These are phyloP conservation scores for Dovyalis caffra DNA, from an alignment of 345 rosid genomes.

Conservation along the genomic window DNA sequence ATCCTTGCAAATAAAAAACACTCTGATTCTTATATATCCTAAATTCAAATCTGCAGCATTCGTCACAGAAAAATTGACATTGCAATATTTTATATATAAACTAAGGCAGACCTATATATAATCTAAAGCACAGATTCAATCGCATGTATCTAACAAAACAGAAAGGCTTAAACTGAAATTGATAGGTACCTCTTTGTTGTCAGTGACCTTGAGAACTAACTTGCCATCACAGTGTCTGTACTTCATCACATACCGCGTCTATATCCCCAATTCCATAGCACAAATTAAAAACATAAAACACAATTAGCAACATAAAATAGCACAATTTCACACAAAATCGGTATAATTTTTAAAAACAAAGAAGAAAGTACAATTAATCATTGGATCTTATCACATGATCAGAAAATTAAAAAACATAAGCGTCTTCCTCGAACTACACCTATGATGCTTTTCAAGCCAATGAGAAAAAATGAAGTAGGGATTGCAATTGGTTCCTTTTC, in stretches of 20 bases:
- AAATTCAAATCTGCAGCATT: neutral
- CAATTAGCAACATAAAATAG: neutral
- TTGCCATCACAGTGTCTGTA: conserved; percentile 92
- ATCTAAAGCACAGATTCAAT: neutral
- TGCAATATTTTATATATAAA: neutral
- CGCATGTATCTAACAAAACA: neutral
- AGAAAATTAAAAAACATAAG: neutral
- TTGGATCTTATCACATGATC: neutral
- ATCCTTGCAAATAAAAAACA: neutral
- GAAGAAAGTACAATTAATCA: neutral
- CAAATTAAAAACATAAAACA: neutral
- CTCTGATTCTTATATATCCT: neutral
- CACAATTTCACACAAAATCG: too few species aligned
- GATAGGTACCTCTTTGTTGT: conserved; percentile 74
- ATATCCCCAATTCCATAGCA: conserved; percentile 11
- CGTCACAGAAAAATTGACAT: neutral
- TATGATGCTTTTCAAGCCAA: neutral
- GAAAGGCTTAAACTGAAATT: neutral
- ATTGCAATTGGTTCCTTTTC: neutral
- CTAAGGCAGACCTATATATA: neutral
- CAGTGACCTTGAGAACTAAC: conserved; percentile 97
- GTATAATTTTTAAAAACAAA: neutral
- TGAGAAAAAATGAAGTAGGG: neutral
- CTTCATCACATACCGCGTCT: conserved; percentile 93
- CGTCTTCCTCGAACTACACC: neutral